A percentile compares a stretch with the other conserved stretches of the same genome.
Conservation (phyloP, 2,329 filamentous ascomycete species). For the Colletotrichum scovillei region DNA sequence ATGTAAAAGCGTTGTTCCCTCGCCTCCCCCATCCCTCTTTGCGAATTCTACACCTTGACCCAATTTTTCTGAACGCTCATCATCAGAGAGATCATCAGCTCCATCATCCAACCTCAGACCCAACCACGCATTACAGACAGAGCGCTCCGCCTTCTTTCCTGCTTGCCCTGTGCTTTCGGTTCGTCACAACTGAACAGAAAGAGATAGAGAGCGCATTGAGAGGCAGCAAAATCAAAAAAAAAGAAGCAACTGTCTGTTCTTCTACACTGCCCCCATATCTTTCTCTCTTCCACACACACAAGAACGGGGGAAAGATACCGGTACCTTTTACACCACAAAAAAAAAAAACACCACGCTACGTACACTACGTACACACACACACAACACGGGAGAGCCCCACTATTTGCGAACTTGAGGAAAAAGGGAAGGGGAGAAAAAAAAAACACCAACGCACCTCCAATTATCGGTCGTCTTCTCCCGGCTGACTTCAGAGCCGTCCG, state of each 20-base stretch:
- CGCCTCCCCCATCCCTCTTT: slow-evolving; percentile 33
- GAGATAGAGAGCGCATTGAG: neutral
- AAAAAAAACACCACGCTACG: neutral
- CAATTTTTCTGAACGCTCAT: slow-evolving; percentile 34
- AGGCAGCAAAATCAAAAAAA: neutral
- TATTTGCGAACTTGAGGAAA: neutral
- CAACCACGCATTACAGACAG: slow-evolving; percentile 16
- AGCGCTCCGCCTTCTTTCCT: slow-evolving; percentile 30
- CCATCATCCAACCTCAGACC: slow-evolving; percentile 34
- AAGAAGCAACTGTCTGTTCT: neutral
- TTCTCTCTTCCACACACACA: neutral
- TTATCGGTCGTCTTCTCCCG: slow-evolving; percentile 10
- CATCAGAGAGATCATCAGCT: slow-evolving; percentile 35
- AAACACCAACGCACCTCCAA: neutral
- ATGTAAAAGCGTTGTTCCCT: slow-evolving; percentile 39
- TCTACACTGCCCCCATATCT: neutral
- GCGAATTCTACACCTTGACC: slow-evolving; percentile 24
- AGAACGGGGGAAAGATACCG: neutral
- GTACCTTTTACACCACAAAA: neutral
- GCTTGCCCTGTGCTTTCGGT: slow-evolving; percentile 19
- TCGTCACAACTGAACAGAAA: slow-evolving; percentile 5
- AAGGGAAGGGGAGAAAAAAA: neutral
- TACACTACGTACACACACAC: neutral
- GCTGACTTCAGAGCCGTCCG: slow-evolving; percentile 13
- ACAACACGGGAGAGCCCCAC: neutral